A percentile compares a stretch with the other conserved stretches of the same genome.
phyloP scores from a whole-genome alignment of 2,329 filamentous ascomycete species.

The Cryphonectria parasitica region DNA sequence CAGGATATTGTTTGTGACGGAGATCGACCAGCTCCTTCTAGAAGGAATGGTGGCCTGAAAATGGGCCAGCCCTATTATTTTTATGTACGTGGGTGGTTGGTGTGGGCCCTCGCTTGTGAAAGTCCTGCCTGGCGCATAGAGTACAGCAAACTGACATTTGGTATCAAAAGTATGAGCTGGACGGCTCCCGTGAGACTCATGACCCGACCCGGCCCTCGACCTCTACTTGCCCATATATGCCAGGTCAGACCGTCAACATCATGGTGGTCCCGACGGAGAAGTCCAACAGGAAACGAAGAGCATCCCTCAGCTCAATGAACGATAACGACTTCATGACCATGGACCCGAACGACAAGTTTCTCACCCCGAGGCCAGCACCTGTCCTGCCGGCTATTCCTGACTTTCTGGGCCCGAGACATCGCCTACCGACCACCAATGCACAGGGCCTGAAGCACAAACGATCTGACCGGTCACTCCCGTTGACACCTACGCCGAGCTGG shows the following conservation, averaged over 20 bases:
- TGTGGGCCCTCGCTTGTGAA: constrained; percentile 13
- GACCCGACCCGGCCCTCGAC: constrained; percentile 75
- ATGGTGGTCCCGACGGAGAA: constrained; percentile 78
- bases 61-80: constrained; percentile 97
- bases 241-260: constrained; percentile 85
- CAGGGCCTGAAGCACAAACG: constrained; percentile 40
- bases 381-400: constrained; percentile 54
- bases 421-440: constrained; percentile 40
- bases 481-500: constrained; percentile 51
- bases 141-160: constrained; percentile 35
- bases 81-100: constrained; percentile 65
- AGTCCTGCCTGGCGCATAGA: constrained; percentile 26
- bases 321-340: constrained; percentile 70
- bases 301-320: constrained; percentile 65
- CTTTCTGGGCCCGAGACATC: constrained; percentile 39
- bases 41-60: constrained; percentile 78
- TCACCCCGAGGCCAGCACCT: constrained; percentile 65
- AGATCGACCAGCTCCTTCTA: constrained; percentile 55
- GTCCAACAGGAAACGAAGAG: constrained; percentile 62
- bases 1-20: constrained; percentile 85
- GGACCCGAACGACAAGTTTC: constrained; percentile 76
- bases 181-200: constrained; percentile 76
- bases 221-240: constrained; percentile 80
- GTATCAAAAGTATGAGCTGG: constrained; percentile 76
- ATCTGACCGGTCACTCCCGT: constrained; percentile 52